A percentile compares a stretch with the other conserved stretches of the same genome.
These are phyloP conservation scores for Garcia nutans DNA, from an alignment of 345 rosid species.

Conservation along the genomic window DNA sequence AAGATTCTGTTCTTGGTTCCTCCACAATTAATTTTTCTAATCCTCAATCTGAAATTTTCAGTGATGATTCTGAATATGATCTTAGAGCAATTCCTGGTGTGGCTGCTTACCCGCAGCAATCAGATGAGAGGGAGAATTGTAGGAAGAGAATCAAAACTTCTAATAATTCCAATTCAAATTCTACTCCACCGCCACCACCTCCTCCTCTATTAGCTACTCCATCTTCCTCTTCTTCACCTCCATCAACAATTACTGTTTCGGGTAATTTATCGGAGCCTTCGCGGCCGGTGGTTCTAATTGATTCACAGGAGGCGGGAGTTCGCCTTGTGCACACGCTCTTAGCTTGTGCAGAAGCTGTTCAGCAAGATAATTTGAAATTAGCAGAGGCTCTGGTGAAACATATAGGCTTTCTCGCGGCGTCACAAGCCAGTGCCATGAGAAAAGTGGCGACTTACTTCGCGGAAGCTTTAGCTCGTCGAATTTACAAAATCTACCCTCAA, in stretches of 20 bases:
- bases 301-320: slow-evolving; percentile 35
- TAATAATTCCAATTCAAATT: not conserved
- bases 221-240: not conserved
- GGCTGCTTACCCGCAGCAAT: slow-evolving; percentile 26
- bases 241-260: slow-evolving; percentile 2
- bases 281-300: slow-evolving; percentile 26
- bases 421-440: slow-evolving; percentile 35
- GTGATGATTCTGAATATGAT: slow-evolving; percentile 32
- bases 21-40: slow-evolving; percentile 11
- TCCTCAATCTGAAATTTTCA: slow-evolving; percentile 11
- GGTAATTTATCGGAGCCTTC: slow-evolving; percentile 7
- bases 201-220: not conserved
- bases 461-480: slow-evolving; percentile 33
- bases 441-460: slow-evolving; percentile 34
- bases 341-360: slow-evolving; percentile 35
- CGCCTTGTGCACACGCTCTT: slow-evolving; percentile 32
- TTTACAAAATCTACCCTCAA: slow-evolving; percentile 32
- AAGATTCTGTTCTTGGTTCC: slow-evolving; percentile 16
- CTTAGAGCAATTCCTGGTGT: slow-evolving; percentile 37
- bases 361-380: slow-evolving; percentile 23
- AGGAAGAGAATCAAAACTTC: slow-evolving; percentile 23
- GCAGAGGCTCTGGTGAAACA: slow-evolving; percentile 30
- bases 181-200: not conserved
- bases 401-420: slow-evolving; percentile 29
- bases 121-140: slow-evolving; percentile 1